phyloP scores from a whole-genome alignment of 441 rosid species.

The Arabidopsis hybrid region DNA sequence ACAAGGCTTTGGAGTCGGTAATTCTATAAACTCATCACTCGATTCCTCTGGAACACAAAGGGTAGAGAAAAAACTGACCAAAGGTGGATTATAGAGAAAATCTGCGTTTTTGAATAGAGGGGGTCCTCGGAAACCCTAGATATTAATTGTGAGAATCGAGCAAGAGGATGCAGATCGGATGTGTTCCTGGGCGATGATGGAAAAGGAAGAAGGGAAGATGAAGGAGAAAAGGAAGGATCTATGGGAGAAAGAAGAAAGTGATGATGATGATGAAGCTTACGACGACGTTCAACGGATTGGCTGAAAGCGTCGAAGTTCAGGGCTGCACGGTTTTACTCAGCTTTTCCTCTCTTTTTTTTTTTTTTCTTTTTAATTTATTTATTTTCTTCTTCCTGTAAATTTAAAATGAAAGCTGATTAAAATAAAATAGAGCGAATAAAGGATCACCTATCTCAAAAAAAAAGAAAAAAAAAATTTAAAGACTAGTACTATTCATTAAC shows the following conservation, averaged over 20 bases:
- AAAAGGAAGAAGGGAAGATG: slow-evolving; percentile 8
- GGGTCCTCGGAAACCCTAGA: slow-evolving; percentile 43
- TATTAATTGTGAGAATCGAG: slow-evolving; percentile 28
- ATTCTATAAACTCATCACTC: slow-evolving; percentile 17
- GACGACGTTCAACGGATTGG: slow-evolving; percentile 38
- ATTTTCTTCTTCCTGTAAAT: background rate
- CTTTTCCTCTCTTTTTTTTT: slow-evolving; percentile 7
- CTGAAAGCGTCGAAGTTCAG: slow-evolving; percentile 41
- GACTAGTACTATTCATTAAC: background rate
- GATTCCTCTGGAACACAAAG: background rate
- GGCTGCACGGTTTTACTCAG: slow-evolving; percentile 40
- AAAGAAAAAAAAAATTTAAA: background rate
- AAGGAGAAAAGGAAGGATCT: slow-evolving; percentile 32
- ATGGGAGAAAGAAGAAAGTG: background rate
- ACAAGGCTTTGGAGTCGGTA: background rate
- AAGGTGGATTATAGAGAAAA: background rate
- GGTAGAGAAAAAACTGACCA: slow-evolving; percentile 28
- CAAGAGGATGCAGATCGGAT: slow-evolving; percentile 32
- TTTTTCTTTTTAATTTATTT: background rate
- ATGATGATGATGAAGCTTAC: slow-evolving; percentile 34
- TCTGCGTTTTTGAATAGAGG: background rate
- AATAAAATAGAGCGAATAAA: no score
- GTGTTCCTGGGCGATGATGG: background rate
- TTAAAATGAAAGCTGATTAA: no score
- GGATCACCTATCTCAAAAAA: no score